Percentiles rank a stretch among this genome's conserved stretches.
Conservation (phyloP, 257 asterid species). For the Primulina eburnea region DNA sequence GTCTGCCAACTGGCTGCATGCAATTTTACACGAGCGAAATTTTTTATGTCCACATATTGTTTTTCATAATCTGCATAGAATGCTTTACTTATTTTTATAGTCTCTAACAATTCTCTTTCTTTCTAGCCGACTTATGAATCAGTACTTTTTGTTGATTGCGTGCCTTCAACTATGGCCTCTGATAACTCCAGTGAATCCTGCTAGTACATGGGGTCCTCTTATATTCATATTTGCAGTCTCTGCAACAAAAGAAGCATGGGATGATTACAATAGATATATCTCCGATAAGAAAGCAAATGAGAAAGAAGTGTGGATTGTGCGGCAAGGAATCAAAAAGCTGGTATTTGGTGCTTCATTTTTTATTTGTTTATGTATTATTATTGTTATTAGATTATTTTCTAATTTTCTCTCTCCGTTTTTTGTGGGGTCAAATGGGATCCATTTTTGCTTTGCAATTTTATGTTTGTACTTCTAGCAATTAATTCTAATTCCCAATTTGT, state of each 20-base stretch:
- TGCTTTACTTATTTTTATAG: slow-evolving; percentile 12
- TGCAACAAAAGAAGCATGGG: slow-evolving; percentile 99
- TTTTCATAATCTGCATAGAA: slow-evolving; percentile 10
- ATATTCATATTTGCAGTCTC: slow-evolving; percentile 97
- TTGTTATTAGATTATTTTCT: slow-evolving; percentile 3
- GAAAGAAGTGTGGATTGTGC: slow-evolving; percentile 93
- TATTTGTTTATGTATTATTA: slow-evolving; percentile 1
- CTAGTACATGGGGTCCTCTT: slow-evolving; percentile 99
- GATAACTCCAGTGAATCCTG: slow-evolving; percentile 99
- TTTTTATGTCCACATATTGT: neutral
- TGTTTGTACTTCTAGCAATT: slow-evolving; percentile 20
- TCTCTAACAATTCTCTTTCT: slow-evolving; percentile 32
- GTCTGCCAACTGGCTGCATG: neutral
- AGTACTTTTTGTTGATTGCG: slow-evolving; percentile 97
- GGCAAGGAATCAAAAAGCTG: slow-evolving; percentile 76
- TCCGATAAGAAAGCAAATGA: slow-evolving; percentile 97
- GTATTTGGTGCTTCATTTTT: slow-evolving; percentile 38
- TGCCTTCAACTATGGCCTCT: slow-evolving; percentile 99
- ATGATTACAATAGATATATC: slow-evolving; percentile 91
- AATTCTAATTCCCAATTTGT: slow-evolving; percentile 15
- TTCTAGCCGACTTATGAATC: slow-evolving; percentile 99
- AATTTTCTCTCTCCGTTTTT: slow-evolving; percentile 10
- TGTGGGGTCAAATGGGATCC: slow-evolving; percentile 16
- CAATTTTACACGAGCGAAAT: neutral
- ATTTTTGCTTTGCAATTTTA: slow-evolving; percentile 14